Evolutionary conservation across 2,329 filamentous ascomycete genomes (phyloP).

Genomic region (Raffaelea ambrosiae): DNA sequence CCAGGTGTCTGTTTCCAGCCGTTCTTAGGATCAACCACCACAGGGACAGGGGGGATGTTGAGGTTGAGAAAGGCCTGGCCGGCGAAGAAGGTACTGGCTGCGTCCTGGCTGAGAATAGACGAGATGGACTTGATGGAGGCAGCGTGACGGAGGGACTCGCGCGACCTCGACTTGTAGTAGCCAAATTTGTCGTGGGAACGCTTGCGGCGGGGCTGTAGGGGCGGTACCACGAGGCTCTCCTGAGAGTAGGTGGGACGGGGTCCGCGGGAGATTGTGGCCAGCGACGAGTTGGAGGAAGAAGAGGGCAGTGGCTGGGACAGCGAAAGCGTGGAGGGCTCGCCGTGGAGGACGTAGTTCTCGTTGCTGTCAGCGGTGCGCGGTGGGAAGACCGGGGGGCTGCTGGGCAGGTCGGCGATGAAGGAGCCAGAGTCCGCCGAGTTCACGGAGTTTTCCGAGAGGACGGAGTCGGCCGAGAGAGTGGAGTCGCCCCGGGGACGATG

Average conservation of each 20-base stretch:
- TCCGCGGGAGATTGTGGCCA: constrained; percentile 22
- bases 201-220: constrained; percentile 39
- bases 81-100: constrained; percentile 27
- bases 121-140: constrained; percentile 42
- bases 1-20: constrained; percentile 2
- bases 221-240: constrained; percentile 51
- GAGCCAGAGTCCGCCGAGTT: neutral
- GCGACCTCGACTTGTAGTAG: constrained; percentile 40
- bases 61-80: constrained; percentile 31
- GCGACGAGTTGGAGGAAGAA: constrained; percentile 16
- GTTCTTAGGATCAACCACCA: constrained; percentile 14
- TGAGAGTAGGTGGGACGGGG: constrained; percentile 44
- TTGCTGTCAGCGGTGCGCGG: constrained; percentile 23
- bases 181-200: constrained; percentile 39
- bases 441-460: neutral
- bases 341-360: constrained; percentile 47
- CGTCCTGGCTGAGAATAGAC: constrained; percentile 41
- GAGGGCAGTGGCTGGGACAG: neutral
- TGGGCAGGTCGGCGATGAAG: neutral
- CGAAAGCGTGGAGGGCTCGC: constrained; percentile 19
- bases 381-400: constrained; percentile 8
- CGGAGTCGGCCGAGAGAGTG: neutral
- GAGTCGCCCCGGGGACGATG: neutral
- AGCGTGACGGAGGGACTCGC: constrained; percentile 41
- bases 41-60: constrained; percentile 20